Conservation (phyloP, 2,329 filamentous ascomycete genomes). For the Plenodomus lindquistii region DNA sequence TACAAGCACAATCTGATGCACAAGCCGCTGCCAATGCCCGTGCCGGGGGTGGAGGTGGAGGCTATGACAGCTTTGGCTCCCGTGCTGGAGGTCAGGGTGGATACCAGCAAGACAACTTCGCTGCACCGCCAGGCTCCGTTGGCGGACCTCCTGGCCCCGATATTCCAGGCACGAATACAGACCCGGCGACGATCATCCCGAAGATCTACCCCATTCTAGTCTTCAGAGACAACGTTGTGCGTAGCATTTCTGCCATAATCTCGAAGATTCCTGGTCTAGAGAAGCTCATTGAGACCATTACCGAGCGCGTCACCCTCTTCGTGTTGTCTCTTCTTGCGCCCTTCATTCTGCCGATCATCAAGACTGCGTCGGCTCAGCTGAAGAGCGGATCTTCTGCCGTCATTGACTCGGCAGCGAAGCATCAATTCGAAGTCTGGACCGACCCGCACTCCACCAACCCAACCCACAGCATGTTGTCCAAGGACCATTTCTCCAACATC, state of each 20-base stretch:
- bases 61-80: slow-evolving; percentile 43
- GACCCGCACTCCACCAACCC: slow-evolving; percentile 54
- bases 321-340: slow-evolving; percentile 88
- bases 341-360: slow-evolving; percentile 90
- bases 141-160: slow-evolving; percentile 53
- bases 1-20: slow-evolving; percentile 54
- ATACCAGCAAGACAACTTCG: slow-evolving; percentile 38
- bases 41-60: slow-evolving; percentile 34
- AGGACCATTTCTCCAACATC: slow-evolving; percentile 57
- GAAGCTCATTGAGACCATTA: slow-evolving; percentile 87
- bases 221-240: slow-evolving; percentile 93
- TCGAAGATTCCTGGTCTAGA: slow-evolving; percentile 92
- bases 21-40: slow-evolving; percentile 53
- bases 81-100: slow-evolving; percentile 49
- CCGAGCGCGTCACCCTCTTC: slow-evolving; percentile 89
- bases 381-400: slow-evolving; percentile 82
- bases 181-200: slow-evolving; percentile 54
- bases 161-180: slow-evolving; percentile 79
- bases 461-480: slow-evolving; percentile 56
- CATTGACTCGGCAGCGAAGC: slow-evolving; percentile 56
- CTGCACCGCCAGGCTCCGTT: slow-evolving; percentile 50
- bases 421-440: slow-evolving; percentile 56
- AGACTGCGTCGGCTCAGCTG: slow-evolving; percentile 77
- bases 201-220: slow-evolving; percentile 93
- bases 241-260: slow-evolving; percentile 80